A percentile compares a stretch with the other conserved stretches of the same genome.
phyloP scores from a whole-genome alignment of 2,329 filamentous ascomycete genomes.

The Gnomoniopsis smithogilvyi region DNA sequence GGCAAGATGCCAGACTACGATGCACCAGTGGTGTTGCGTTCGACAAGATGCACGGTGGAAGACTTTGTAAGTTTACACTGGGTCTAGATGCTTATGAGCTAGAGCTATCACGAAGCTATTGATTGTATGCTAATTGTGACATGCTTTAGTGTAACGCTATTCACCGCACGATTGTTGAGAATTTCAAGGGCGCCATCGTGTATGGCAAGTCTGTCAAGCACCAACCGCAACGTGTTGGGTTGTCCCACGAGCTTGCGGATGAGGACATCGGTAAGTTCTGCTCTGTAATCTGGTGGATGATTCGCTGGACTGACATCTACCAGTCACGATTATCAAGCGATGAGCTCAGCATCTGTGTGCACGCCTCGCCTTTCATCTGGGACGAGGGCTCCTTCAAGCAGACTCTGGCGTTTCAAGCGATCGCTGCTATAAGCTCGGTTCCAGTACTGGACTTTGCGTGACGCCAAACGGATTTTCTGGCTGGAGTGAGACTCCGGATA shows the following conservation, averaged over 20 bases:
- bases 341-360: slow-evolving; percentile 33
- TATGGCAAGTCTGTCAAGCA: slow-evolving; percentile 99
- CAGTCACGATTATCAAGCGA: slow-evolving; percentile 68
- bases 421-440: background rate
- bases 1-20: slow-evolving; percentile 91
- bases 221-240: slow-evolving; percentile 91
- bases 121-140: slow-evolving; percentile 31
- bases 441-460: too few species aligned
- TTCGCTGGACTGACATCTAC: slow-evolving; percentile 22
- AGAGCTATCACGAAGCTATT: background rate
- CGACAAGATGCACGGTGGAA: slow-evolving; percentile 82
- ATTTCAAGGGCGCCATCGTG: slow-evolving; percentile 93
- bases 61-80: slow-evolving; percentile 74
- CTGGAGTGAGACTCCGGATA: too few species aligned
- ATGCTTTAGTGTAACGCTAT: slow-evolving; percentile 83
- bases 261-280: slow-evolving; percentile 85
- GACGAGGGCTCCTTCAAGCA: background rate
- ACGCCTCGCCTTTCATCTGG: background rate
- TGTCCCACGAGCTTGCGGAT: slow-evolving; percentile 87
- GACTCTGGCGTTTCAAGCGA: background rate
- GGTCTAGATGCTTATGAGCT: background rate
- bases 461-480: too few species aligned
- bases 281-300: background rate
- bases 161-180: slow-evolving; percentile 91
- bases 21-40: slow-evolving; percentile 82